phyloP scores from a whole-genome alignment of 176 grass and related monocot species.

The Microstegium vimineum region DNA sequence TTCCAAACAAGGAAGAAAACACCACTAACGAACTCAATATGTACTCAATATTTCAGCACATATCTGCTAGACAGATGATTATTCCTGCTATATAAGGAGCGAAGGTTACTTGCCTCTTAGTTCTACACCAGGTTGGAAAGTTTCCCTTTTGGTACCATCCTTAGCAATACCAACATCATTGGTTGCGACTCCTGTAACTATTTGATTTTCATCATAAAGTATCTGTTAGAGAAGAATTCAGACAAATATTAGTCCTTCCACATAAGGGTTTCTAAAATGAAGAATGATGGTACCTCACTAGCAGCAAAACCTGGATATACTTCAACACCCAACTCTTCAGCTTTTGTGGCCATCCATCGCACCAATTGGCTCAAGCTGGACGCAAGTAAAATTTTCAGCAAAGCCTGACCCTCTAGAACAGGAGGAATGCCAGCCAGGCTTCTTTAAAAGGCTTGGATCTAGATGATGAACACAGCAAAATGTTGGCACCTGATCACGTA shows the following conservation, averaged over 20 bases:
- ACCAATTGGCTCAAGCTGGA: slow-evolving; percentile 83
- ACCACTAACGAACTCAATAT: background rate
- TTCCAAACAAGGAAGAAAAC: background rate
- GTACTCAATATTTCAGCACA: background rate
- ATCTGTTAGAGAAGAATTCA: slow-evolving; percentile 62
- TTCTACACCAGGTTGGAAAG: slow-evolving; percentile 87
- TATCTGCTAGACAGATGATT: background rate
- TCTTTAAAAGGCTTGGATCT: background rate
- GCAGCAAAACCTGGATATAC: slow-evolving; percentile 99
- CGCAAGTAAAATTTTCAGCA: background rate
- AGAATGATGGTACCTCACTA: slow-evolving; percentile 69
- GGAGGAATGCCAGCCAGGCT: background rate
- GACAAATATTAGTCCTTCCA: slow-evolving; percentile 39
- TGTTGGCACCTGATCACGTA: slow-evolving; percentile 73
- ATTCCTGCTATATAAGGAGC: background rate
- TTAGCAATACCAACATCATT: slow-evolving; percentile 97
- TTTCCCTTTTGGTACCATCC: slow-evolving; percentile 92
- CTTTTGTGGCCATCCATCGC: slow-evolving; percentile 84
- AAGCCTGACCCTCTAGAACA: background rate
- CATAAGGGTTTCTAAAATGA: slow-evolving; percentile 12
- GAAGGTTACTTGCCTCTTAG: slow-evolving; percentile 58
- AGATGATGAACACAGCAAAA: background rate
- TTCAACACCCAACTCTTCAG: slow-evolving; percentile 96
- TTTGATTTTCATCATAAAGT: slow-evolving; percentile 86
- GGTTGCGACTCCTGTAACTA: slow-evolving; percentile 76